These are phyloP conservation scores for Candida neerlandica DNA, from an alignment of 1,139 yeast species.

Conservation along the genomic window DNA sequence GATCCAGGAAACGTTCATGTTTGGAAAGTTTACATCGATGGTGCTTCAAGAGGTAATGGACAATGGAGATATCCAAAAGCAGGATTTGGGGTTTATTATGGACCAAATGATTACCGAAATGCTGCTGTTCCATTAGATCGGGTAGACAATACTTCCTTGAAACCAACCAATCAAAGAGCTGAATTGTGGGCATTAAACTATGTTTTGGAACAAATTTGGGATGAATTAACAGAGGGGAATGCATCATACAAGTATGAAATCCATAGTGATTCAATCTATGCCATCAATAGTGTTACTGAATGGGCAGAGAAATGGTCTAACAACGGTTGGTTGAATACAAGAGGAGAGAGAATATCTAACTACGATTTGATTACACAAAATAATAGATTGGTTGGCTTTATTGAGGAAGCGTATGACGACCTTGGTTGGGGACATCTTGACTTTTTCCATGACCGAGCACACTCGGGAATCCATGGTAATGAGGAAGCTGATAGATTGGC, in stretches of 20 bases:
- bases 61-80: conserved; percentile 41
- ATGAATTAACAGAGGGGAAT: conserved; percentile 18
- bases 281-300: conserved; percentile 46
- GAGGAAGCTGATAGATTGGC: conserved; percentile 80
- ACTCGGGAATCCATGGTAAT: conserved; percentile 69
- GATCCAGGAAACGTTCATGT: too few relatives aligned
- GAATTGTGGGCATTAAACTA: conserved; percentile 68
- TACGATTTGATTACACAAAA: conserved; percentile 47
- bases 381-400: conserved; percentile 25
- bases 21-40: conserved; percentile 61
- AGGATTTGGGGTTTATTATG: conserved; percentile 79
- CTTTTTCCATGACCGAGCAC: conserved; percentile 71
- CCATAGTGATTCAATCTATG: conserved; percentile 60
- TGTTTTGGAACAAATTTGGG: conserved; percentile 50
- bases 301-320: conserved; percentile 59
- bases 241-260: conserved; percentile 31
- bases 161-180: conserved; percentile 81
- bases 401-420: conserved; percentile 28
- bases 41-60: conserved; percentile 66
- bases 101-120: conserved; percentile 55
- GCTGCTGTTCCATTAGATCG: conserved; percentile 49
- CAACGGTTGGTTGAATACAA: conserved; percentile 54
- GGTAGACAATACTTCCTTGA: conserved; percentile 17
- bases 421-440: conserved; percentile 36
- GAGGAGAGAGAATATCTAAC: conserved; percentile 52